Evolutionary conservation across 2,329 filamentous ascomycete species (phyloP).

Genomic region (Aureobasidium leucospermi): DNA sequence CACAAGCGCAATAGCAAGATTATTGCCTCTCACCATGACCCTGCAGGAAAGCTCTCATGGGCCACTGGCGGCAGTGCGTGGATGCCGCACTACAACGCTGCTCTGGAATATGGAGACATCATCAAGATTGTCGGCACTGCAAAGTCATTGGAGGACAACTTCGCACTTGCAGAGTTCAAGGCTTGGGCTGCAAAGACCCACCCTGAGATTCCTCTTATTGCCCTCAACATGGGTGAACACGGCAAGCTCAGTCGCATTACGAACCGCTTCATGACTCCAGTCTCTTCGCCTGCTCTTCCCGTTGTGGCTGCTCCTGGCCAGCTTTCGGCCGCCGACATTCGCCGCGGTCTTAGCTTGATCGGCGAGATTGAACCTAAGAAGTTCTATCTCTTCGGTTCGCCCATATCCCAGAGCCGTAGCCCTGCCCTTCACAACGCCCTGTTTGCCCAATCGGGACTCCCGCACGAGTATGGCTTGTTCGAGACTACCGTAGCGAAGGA

Average conservation of each 20-base stretch:
- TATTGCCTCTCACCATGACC: constrained; percentile 94
- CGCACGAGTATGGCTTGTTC: constrained; percentile 68
- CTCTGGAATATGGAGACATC: constrained; percentile 81
- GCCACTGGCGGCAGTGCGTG: constrained; percentile 63
- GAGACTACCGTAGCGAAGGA: constrained; percentile 64
- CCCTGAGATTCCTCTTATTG: constrained; percentile 70
- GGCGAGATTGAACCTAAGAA: constrained; percentile 68
- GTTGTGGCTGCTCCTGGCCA: constrained; percentile 93
- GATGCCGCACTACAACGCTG: constrained; percentile 83
- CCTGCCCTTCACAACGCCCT: constrained; percentile 85
- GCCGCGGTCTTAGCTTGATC: constrained; percentile 66
- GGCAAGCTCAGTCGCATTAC: constrained; percentile 86
- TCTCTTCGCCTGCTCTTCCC: constrained; percentile 81
- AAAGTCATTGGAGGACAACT: constrained; percentile 73
- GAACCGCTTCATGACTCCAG: constrained; percentile 90
- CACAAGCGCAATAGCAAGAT: constrained; percentile 68
- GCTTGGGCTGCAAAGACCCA: constrained; percentile 64
- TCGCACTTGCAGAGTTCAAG: constrained; percentile 75
- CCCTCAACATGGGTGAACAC: constrained; percentile 85
- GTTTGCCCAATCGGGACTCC: constrained; percentile 69
- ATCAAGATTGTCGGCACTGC: constrained; percentile 91
- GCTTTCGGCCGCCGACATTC: constrained; percentile 82
- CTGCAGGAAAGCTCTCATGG: constrained; percentile 72
- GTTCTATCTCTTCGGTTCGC: constrained; percentile 84
- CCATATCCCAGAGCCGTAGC: constrained; percentile 73